Percentiles rank a stretch among this genome's conserved stretches.
These are phyloP conservation scores for Deinandra increscens DNA, from an alignment of 129 eudicot genomes.

Conservation along the genomic window DNA sequence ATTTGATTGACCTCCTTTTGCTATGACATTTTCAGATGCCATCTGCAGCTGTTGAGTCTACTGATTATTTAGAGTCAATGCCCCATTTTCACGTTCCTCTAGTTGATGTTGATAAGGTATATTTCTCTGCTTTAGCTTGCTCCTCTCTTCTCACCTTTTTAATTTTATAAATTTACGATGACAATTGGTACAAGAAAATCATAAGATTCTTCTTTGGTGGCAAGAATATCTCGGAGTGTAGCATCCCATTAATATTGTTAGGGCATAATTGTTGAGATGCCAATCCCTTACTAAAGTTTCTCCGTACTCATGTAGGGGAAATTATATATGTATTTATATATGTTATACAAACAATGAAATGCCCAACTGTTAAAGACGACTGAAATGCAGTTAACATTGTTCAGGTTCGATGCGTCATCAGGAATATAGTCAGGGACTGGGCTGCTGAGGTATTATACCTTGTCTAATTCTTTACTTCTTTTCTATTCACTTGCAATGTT, in stretches of 20 bases:
- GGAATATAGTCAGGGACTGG: constrained; percentile 97
- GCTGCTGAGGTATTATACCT: constrained; percentile 83
- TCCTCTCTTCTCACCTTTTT: neutral
- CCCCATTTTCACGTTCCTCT: constrained; percentile 75
- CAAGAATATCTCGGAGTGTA: neutral
- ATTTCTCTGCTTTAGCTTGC: neutral
- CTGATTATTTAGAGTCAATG: constrained; percentile 71
- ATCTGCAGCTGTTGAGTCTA: constrained; percentile 46
- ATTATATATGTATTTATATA: neutral
- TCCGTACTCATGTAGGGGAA: neutral
- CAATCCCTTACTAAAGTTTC: neutral
- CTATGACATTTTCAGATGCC: constrained; percentile 44
- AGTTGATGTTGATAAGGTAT: constrained; percentile 93
- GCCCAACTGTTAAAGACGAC: constrained; percentile 3
- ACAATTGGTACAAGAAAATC: neutral
- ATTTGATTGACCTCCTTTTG: neutral
- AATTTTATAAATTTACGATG: neutral
- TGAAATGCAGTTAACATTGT: constrained; percentile 7
- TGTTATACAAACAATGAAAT: neutral
- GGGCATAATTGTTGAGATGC: neutral
- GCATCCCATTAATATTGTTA: neutral
- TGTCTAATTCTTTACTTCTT: constrained; percentile 15
- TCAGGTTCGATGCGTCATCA: constrained; percentile 90
- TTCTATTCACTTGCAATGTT: constrained; percentile 3
- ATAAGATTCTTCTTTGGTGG: neutral